A percentile compares a stretch with the other conserved stretches of the same genome.
Conservation (phyloP, 2,329 filamentous ascomycete species). For the Beauveria australis region DNA sequence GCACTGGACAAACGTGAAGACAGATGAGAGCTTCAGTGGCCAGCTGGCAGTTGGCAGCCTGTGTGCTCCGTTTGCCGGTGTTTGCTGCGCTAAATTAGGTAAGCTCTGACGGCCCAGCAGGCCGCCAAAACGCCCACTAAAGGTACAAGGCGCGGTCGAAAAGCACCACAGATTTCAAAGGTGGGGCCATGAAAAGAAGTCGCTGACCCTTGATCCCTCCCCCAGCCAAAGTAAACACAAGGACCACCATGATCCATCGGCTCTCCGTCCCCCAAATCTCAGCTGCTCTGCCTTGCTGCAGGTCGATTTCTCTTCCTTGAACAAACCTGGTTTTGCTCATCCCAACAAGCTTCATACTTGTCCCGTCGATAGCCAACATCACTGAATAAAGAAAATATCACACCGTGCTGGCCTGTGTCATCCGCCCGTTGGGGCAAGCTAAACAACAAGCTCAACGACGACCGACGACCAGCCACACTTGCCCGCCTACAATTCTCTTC, state of each 20-base stretch:
- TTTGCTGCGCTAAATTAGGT: neutral
- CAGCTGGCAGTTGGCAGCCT: neutral
- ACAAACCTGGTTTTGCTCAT: neutral
- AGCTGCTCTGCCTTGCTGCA: neutral
- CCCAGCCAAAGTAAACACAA: conserved; percentile 10
- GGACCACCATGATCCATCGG: neutral
- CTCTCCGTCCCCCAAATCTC: conserved; percentile 3
- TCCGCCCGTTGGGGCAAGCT: conserved; percentile 10
- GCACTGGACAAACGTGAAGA: neutral
- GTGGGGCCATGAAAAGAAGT: conserved; percentile 10
- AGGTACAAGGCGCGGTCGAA: neutral
- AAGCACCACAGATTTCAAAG: neutral
- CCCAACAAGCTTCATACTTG: neutral
- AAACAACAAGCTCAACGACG: neutral
- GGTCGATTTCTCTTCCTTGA: neutral
- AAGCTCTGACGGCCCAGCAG: too few relatives aligned
- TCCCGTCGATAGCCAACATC: neutral
- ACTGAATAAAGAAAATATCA: neutral
- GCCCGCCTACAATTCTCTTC: conserved; percentile 1
- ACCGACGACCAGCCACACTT: neutral
- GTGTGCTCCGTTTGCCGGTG: neutral
- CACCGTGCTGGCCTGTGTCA: neutral
- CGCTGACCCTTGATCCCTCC: conserved; percentile 8
- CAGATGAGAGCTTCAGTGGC: neutral
- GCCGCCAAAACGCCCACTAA: neutral